phyloP scores from a whole-genome alignment of 2,329 filamentous ascomycete genomes.

The Fragosphaeria purpurea region DNA sequence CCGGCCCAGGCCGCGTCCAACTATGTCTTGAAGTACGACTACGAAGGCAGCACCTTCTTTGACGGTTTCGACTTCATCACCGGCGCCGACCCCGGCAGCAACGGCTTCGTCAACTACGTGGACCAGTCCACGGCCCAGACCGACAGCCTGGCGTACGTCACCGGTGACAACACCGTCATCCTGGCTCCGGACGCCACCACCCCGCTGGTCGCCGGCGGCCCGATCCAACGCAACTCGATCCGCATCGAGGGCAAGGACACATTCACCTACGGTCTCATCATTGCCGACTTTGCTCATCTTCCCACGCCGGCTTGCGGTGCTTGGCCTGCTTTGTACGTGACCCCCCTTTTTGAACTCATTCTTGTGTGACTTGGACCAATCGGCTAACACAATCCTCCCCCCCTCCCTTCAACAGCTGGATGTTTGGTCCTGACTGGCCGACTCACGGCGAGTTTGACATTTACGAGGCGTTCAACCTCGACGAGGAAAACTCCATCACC shows the following conservation, averaged over 20 bases:
- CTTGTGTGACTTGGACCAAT: too few species aligned
- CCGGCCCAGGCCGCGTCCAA: conserved; percentile 16
- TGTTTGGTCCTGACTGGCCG: conserved; percentile 46
- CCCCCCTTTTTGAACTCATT: too few species aligned
- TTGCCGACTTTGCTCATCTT: conserved; percentile 61
- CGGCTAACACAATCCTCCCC: background rate
- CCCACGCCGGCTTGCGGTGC: conserved; percentile 55
- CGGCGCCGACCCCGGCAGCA: conserved; percentile 43
- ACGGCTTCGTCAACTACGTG: conserved; percentile 52
- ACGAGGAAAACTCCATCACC: conserved; percentile 44
- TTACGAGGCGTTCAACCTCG: conserved; percentile 54
- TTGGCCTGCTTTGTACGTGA: conserved; percentile 58
- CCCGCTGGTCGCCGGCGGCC: background rate
- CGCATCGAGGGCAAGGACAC: conserved; percentile 52
- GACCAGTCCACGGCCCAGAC: conserved; percentile 22
- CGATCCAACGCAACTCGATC: conserved; percentile 40
- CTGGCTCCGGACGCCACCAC: conserved; percentile 10
- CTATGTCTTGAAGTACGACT: conserved; percentile 30
- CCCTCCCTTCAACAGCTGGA: conserved; percentile 27
- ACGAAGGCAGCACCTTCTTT: conserved; percentile 36
- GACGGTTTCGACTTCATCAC: conserved; percentile 35
- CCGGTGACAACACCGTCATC: conserved; percentile 24
- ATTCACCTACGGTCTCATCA: conserved; percentile 58
- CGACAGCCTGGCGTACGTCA: conserved; percentile 26
- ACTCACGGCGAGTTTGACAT: conserved; percentile 56